Base-by-base conservation (phyloP, 177 flowering plant genomes). In the Telopea speciosissima region DNA sequence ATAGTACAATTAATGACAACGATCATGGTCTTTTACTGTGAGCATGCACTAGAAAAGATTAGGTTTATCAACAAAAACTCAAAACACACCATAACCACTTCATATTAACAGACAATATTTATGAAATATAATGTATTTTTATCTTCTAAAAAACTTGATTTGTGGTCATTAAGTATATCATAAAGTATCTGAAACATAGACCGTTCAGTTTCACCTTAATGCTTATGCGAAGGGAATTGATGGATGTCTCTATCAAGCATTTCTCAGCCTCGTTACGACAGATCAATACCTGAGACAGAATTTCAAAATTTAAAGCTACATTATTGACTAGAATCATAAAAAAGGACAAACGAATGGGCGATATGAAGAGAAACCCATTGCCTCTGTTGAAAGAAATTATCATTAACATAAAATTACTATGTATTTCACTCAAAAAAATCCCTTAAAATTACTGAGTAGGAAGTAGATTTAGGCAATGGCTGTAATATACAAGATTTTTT, bases 221-320 rank as follows among this genome's bases (percentile, higher is more conserved):
- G 79, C 99, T 95, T 74, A 95, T 91, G 49, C 97, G 91, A 45
- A 95, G 82, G 26, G 97, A 95, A 81, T 95, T 95, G 56, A 95
- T 91, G 66, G 97, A 95, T 62, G 97, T 95, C 83, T 95, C 99
- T 63, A 95, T 95, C 78, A 95, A 86, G 77, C 99, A 95, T 72
- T 90, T 95, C 76, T 95, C 97, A 76, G 99, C 97, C 78, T 92
- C 99, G 80, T 95, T 95, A 79, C 97, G 82, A 79, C 99, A 95
- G 23, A 95, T 92, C 82, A 92, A 80, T 74, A 95, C 86, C 97
- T 95, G 88, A 59, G 66, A 67, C 66, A 62, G 23, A 74, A 67
- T 65, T 23, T 16, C n/a, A 65, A 52, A 61, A 12, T 28, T 63
- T 60, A 59, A 22, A 19, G 64, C 25, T 5, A 71, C 26, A 33